Evolutionary conservation across 305 asterid species (phyloP).

Genomic region (Solanum chacoense): DNA sequence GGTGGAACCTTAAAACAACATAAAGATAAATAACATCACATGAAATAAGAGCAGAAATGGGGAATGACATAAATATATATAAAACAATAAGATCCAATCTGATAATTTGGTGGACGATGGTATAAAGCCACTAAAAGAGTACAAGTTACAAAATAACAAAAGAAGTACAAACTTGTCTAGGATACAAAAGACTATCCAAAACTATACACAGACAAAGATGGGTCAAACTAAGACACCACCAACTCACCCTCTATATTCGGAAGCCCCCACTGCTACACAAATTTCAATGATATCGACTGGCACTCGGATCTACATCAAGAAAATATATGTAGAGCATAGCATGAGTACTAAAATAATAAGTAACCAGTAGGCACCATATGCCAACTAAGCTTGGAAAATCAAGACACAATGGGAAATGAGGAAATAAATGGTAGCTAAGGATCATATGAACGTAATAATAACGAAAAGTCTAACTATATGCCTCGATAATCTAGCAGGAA

Average conservation of each 20-base stretch:
- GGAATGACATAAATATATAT: background rate
- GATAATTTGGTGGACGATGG: background rate
- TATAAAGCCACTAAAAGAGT: background rate
- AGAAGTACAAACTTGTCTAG: background rate
- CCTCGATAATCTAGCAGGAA: background rate
- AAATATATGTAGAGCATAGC: background rate
- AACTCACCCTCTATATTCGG: background rate
- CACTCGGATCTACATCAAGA: background rate
- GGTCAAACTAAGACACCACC: background rate
- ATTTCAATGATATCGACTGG: background rate
- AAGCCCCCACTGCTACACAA: background rate
- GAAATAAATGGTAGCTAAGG: background rate
- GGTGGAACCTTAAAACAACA: background rate
- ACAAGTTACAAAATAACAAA: background rate
- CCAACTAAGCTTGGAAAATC: background rate
- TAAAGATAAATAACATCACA: too few relatives aligned
- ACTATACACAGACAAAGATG: background rate
- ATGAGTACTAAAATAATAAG: background rate
- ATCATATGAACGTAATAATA: background rate
- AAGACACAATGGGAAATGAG: background rate
- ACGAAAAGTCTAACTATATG: background rate
- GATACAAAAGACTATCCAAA: background rate
- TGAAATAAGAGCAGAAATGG: too few relatives aligned
- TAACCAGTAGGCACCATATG: background rate
- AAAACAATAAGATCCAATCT: too few relatives aligned